A percentile compares a stretch with the other conserved stretches of the same genome.
Evolutionary conservation across 352 stramenopile species (phyloP).

Genomic region (Globisporangium megalacanthum): DNA sequence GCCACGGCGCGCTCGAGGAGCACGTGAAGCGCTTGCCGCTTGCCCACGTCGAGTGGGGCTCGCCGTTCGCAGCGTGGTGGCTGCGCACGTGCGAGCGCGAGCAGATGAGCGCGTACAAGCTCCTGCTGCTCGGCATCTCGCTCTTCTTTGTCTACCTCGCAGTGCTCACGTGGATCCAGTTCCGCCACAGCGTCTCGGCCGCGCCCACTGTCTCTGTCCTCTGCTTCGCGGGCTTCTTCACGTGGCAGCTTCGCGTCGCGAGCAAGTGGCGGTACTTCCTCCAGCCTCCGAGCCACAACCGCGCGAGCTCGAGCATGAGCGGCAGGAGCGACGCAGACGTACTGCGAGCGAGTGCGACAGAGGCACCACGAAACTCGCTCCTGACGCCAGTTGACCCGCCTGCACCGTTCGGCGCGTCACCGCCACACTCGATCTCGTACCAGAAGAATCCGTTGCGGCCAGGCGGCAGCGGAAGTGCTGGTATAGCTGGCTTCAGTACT

Average conservation of each 20-base stretch:
- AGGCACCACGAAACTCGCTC: too few species aligned
- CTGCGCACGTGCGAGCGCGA: constrained; percentile 59
- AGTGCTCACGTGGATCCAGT: constrained; percentile 64
- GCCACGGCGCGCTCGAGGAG: constrained; percentile 37
- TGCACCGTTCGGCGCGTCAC: too few species aligned
- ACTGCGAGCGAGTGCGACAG: too few species aligned
- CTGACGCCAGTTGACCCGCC: too few species aligned
- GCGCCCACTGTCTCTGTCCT: constrained; percentile 40
- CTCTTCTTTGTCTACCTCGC: constrained; percentile 72
- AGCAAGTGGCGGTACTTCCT: constrained; percentile 76
- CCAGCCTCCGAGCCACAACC: constrained; percentile 20
- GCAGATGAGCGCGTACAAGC: constrained; percentile 66
- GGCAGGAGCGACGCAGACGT: neutral
- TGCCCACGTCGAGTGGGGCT: constrained; percentile 38
- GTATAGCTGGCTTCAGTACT: too few species aligned
- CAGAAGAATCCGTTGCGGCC: too few species aligned
- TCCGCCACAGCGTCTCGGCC: constrained; percentile 36
- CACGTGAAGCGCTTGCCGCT: constrained; percentile 43
- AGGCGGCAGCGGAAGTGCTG: too few species aligned
- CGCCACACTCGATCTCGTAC: too few species aligned
- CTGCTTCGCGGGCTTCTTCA: constrained; percentile 37
- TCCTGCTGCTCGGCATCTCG: constrained; percentile 57
- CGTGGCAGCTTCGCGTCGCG: constrained; percentile 66
- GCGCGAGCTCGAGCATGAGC: neutral
- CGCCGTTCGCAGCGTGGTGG: constrained; percentile 68